phyloP scores from a whole-genome alignment of 140 eudicot genomes.

The Cichorium intybus region DNA sequence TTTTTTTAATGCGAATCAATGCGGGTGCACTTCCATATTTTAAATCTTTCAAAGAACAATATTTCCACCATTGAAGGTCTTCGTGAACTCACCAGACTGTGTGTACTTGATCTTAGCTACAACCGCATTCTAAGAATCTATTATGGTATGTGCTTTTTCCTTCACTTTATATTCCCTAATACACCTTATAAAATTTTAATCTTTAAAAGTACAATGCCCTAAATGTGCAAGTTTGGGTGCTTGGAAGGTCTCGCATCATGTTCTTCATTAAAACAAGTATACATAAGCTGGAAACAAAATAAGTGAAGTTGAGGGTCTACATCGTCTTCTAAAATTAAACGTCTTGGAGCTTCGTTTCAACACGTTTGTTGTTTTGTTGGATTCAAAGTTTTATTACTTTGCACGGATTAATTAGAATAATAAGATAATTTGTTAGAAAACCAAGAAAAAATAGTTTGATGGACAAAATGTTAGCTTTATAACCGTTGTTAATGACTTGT shows the following conservation, averaged over 20 bases:
- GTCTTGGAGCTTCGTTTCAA: conserved; percentile 93
- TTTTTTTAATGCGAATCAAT: conserved; percentile 68
- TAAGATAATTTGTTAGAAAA: too few species aligned
- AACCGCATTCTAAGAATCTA: conserved; percentile 81
- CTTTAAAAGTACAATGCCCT: neutral
- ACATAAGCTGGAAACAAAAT: conserved; percentile 94
- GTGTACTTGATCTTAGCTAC: conserved; percentile 94
- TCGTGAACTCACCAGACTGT: conserved; percentile 87
- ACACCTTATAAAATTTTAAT: neutral
- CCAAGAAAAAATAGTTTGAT: too few species aligned
- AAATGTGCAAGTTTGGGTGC: neutral
- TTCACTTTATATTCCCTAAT: neutral
- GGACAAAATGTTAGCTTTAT: neutral
- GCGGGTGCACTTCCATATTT: conserved; percentile 82
- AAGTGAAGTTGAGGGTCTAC: conserved; percentile 96
- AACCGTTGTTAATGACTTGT: neutral
- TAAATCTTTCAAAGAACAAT: conserved; percentile 80
- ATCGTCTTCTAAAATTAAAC: conserved; percentile 76
- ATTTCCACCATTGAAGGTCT: conserved; percentile 91
- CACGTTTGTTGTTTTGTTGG: conserved; percentile 22
- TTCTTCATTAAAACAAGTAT: conserved; percentile 78
- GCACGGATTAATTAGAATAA: too few species aligned
- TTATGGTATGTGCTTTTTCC: conserved; percentile 54
- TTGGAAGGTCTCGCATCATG: conserved; percentile 82
- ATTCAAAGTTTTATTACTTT: neutral